phyloP scores from a whole-genome alignment of 169 alveolate species.

The Amoebophrya sp. region DNA sequence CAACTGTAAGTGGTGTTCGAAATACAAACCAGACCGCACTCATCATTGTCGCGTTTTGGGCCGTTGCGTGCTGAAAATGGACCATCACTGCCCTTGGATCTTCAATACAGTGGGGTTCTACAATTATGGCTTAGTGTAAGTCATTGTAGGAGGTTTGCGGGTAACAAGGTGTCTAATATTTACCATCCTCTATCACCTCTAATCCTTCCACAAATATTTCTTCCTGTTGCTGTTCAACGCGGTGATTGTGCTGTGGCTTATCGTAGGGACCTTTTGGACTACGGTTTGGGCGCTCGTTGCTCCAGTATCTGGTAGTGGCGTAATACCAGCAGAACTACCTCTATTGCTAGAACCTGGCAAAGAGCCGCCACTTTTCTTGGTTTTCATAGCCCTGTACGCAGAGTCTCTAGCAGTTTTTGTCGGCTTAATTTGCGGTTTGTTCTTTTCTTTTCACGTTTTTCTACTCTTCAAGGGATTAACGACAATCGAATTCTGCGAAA shows the following conservation, averaged over 20 bases:
- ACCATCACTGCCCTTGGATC: constrained; percentile 85
- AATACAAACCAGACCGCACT: constrained; percentile 80
- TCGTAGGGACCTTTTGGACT: constrained; percentile 59
- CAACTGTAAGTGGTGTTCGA: constrained; percentile 80
- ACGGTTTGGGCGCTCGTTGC: constrained; percentile 46
- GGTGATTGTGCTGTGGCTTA: constrained; percentile 53
- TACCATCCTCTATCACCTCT: no score
- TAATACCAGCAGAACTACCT: no score
- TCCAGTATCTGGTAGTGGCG: no score
- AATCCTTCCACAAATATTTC: constrained; percentile 52
- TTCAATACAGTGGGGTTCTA: constrained; percentile 77
- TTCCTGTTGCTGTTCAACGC: constrained; percentile 66
- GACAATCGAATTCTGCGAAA: constrained; percentile 74
- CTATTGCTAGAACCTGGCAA: neutral
- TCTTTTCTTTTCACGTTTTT: constrained; percentile 67
- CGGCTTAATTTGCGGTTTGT: constrained; percentile 56
- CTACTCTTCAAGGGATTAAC: constrained; percentile 62
- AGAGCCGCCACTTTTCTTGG: neutral
- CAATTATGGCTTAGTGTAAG: constrained; percentile 60
- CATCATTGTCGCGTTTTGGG: constrained; percentile 79
- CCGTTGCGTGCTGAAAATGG: constrained; percentile 75
- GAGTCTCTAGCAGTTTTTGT: constrained; percentile 64
- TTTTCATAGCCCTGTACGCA: constrained; percentile 61
- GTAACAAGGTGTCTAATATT: no score
- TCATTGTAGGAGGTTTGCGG: neutral